Evolutionary conservation across 163 green algal genomes (phyloP), one percentile per base, ranked within the genome.

Genomic region (Chloroidium sp.): DNA sequence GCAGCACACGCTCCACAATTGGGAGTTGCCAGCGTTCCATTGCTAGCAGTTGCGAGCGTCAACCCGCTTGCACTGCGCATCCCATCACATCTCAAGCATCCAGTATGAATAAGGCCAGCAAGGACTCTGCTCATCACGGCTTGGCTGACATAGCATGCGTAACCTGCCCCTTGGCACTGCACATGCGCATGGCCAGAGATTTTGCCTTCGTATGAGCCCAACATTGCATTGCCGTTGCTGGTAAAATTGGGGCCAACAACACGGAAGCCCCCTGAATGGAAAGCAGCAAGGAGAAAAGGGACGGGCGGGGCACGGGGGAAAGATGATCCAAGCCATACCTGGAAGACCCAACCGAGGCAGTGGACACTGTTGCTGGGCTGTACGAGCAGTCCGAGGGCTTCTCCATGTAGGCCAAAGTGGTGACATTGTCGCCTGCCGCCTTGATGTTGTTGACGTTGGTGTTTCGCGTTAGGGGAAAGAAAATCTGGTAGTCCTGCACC

Each of bases 371-470:
- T 68, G 58, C 59, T 3, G 57, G 75, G 69, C 14, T 36, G 64
- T 83, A 83, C 75, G 72, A 14, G 80, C 80, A 83, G 80, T 83
- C 80, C 12, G 2, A 67, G 62, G 80, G 80, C 2, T 57, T 4
- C 6, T 1, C 68, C 12, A 67, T 67, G 80, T 83, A 83, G 64
- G 2, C 59, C 59, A n/a, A 6, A 1, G 36, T 14, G 1, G 59
- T 69, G 1, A 83, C 75, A 60, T 76, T 62, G 8, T 6, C 14
- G 1, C 36, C 12, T 4, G 0, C n/a, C 2, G 62, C 74, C 1
- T 61, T 74, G 59, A 83, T 79, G 80, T 83, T 83, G 75, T 77
- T 61, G 3, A 77, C 69, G 80, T 83, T 83, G 62, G 80, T 83
- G 75, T 80, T 62, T 10, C 75, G 80, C 4, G 58, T 78, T 64